Evolutionary conservation across 306 rosid species (phyloP), one percentile per base, ranked within the genome.

Genomic region (Glycine soja): DNA sequence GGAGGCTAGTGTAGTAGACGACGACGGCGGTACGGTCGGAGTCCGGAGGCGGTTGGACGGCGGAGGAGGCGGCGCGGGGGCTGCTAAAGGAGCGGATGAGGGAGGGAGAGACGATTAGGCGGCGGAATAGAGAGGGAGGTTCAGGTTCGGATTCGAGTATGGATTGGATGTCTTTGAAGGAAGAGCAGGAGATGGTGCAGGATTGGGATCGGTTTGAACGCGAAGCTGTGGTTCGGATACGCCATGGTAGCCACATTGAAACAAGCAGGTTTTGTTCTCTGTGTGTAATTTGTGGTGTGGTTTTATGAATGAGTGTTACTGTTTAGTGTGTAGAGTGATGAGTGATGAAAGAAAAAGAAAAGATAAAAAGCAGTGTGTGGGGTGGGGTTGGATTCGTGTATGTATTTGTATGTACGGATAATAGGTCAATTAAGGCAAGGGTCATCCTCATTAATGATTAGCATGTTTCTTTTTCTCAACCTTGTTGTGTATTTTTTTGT

Each of bases 1-100:
- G 94, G 63, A 95, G 93, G 88, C 94, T 91, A 10, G 99, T 95
- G 87, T 75, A 85, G 88, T 89, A 95, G 19, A 95, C 50, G 62
- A 93, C 91, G 66, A 92, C 61, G 4, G 65, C 3, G 24, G 90
- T 78, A 32, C 75, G 84, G 53, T 88, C 91, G 8, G 81, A 82
- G 75, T 84, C 86, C 1, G 91, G 90, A 0, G 90, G 90, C 0
- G 64, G 42, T 0, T 81, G 14, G 54, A 76, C 0, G 80, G 83
- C 7, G 50, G 75, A 7, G 52, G 43, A 7, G 11, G 62, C 5
- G 59, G 2, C 10, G 11, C 76, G 77, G 71, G 16, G 71, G 34
- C 18, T 30, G 75, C 80, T 71, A 81, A 81, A 80, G 18, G 91
- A 45, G 58, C 88, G 94, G 80, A 88, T 76, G 70, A 87, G 74